Base-by-base conservation (phyloP, 257 asterid species). In the Nicotiana tomentosiformis region DNA sequence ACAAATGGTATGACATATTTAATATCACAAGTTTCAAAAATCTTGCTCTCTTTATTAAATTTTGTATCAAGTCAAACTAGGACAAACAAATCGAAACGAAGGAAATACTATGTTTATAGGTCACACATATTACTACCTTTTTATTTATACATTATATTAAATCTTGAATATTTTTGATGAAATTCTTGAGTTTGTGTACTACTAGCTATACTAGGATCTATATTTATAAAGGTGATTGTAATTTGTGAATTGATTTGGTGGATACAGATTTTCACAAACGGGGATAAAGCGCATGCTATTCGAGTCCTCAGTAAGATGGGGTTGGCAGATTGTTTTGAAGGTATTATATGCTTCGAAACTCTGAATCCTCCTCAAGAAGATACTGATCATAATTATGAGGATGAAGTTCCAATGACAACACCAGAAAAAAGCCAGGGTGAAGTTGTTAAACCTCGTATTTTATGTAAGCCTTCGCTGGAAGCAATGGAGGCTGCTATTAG, bases 291-390 rank as follows among this genome's bases (percentile, higher is more conserved):
- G 7, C 98, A 93, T 69, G 97, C 86, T 29, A 92, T 90, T 17
- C 84, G 88, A 90, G 97, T 91, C 2, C 91, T 95, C 20, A 86
- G 88, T 16, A 87, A 88, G 85, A 8, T 92, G 90, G 97, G 97
- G 14, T 82, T 95, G 86, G 97, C 93, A 83, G 98, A 91, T 84
- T 95, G 98, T 86, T 95, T 95, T 87, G 95, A 95, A 10, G 98
- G 93, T 57, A 88, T 93, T 56, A 93, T 95, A 84, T 93, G 99
- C 88, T 93, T 92, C 20, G 99, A 95, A 87, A 93, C 97, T 49
- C 93, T 95, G 11, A 93, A 95, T 87, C 95, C 93, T 39, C 80
- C 83, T 3, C 64, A 35, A 18, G 66, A 23, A n/a, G 56, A 66
- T 33, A 37, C 30, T 83, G 39, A 26, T 32, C 7, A 4, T 57